These are phyloP conservation scores for Saccharomycopsis hybrid DNA, from an alignment of 1,139 yeast species.

Conservation along the genomic window DNA sequence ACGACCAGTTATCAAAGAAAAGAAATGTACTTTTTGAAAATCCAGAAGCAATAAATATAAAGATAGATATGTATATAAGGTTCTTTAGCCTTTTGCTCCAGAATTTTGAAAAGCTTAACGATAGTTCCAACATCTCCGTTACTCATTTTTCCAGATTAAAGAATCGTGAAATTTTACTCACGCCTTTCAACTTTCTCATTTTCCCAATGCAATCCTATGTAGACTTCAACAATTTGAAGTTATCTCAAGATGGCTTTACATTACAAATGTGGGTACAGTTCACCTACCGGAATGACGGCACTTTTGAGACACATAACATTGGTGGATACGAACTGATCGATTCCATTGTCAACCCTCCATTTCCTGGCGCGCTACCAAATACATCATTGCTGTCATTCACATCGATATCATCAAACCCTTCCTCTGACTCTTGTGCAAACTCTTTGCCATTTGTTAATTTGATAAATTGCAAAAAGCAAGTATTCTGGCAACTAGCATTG, in stretches of 20 bases:
- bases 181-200: conserved; percentile 10
- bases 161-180: neutral
- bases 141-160: neutral
- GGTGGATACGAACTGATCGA: too few species aligned
- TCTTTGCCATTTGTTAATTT: conserved; percentile 11
- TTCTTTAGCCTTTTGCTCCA: conserved; percentile 7
- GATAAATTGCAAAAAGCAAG: conserved; percentile 7
- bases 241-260: conserved; percentile 20
- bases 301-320: neutral
- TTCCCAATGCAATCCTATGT: conserved; percentile 8
- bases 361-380: too few species aligned
- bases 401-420: neutral
- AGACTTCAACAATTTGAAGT: conserved; percentile 11
- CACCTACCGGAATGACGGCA: conserved; percentile 5
- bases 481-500: conserved; percentile 15
- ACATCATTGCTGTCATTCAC: too few species aligned
- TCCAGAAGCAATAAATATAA: neutral
- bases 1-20: conserved; percentile 6
- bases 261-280: conserved; percentile 22
- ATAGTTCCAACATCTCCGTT: conserved; percentile 8
- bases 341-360: too few species aligned
- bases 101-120: conserved; percentile 7
- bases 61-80: conserved; percentile 1
- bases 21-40: neutral
- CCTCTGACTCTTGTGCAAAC: neutral